Base-by-base conservation (phyloP, 768 basidiomycete species). In the Lentinula lateritia region DNA sequence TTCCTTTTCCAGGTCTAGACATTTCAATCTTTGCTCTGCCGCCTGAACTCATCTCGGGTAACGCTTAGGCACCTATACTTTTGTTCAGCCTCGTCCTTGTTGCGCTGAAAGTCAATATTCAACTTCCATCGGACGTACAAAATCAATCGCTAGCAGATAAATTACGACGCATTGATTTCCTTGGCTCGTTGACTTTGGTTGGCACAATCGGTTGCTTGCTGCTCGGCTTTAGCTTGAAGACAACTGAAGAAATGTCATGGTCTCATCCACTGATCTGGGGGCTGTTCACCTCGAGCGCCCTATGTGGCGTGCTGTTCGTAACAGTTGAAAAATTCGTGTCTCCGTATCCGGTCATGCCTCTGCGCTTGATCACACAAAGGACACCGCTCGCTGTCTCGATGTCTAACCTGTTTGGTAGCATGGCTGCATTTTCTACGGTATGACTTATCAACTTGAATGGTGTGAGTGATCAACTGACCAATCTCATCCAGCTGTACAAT, bases 271-370 rank as follows among this genome's bases (percentile, higher is more conserved):
- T 85, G 35, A 85, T 98, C 59, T 83, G 77, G 69, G 85, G 84
- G 13, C 78, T 94, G 48, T 74, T 97, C 50, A 61, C 78, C 58
- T 69, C 76, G 45, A 89, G 92, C 66, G 72, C 72, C 52, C 63
- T 88, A 20, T 87, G 79, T 56, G 77, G 79, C 9, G 65, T 76
- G 6, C 67, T 78, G 2, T 98, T 99, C 72, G 70, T 95, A 35
- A 70, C 84, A 50, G 91, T 92, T 28, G 96, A 99, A 74, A 85
- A 86, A 61, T 79, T 82, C 65, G 86, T 83, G 78, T 86, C 92
- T 3, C 80, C 83, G 3, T 91, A 89, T 71, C 97, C 97, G 15
- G 89, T 98, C 56, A 89, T 99, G 87, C 96, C 96, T 52, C 74
- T 97, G 64, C 83, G 83, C 57, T 75, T 95, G 60, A 81, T 95